Percentiles rank a stretch among this genome's conserved stretches.
These are phyloP conservation scores for Trichoderma gamsii DNA, from an alignment of 495 filamentous ascomycete genomes.

Conservation along the genomic window DNA sequence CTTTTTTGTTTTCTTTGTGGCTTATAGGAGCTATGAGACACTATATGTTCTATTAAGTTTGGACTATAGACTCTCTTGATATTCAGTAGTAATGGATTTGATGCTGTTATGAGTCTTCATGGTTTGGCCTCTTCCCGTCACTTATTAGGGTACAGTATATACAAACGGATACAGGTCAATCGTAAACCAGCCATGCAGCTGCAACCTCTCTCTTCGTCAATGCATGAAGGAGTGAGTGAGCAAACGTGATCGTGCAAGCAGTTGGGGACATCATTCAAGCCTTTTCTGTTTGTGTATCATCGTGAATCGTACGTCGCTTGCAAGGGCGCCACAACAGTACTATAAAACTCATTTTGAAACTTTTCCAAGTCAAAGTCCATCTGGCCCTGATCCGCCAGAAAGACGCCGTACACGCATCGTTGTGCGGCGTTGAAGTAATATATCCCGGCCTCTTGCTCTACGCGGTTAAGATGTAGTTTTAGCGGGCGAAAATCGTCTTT, in stretches of 20 bases:
- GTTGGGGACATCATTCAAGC: no score
- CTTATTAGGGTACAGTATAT: no score
- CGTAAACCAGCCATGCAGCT: no score
- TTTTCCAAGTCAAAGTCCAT: slow-evolving; percentile 10
- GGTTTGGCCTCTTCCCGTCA: no score
- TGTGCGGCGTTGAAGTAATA: slow-evolving; percentile 8
- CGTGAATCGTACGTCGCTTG: background rate
- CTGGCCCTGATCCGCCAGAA: background rate
- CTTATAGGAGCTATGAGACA: background rate
- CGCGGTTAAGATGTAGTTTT: background rate
- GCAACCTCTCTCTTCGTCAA: no score
- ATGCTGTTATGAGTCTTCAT: no score
- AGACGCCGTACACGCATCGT: background rate
- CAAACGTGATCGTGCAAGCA: no score
- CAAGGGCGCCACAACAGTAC: background rate
- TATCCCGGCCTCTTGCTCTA: slow-evolving; percentile 8
- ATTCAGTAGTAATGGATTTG: background rate
- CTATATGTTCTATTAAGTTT: background rate
- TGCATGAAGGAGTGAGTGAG: no score
- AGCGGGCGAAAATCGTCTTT: background rate
- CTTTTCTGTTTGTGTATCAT: background rate
- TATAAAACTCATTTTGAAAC: slow-evolving; percentile 5
- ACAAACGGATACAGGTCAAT: no score
- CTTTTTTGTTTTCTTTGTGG: background rate
- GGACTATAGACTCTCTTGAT: background rate